Base-by-base conservation (phyloP, 2,329 filamentous ascomycete species). In the Scedosporium minutisporum region DNA sequence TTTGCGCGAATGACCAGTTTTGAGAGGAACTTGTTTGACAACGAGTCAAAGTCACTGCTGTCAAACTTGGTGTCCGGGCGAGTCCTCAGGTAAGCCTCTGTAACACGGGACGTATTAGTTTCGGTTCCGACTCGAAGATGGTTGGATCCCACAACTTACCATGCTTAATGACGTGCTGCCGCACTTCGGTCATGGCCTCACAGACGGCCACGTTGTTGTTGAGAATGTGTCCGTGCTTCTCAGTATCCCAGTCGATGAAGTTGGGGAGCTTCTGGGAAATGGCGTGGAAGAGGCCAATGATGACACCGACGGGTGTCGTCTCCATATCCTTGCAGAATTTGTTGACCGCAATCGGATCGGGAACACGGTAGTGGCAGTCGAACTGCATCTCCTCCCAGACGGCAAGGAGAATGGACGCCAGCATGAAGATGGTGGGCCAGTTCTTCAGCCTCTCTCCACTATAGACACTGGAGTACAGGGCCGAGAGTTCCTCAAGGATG, bases 321-420 rank as follows among this genome's bases (percentile, higher is more conserved):
- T 97, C 93, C 93, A 97, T 97, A 72, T 97, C 93, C 64, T 81
- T 85, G 80, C 93, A 97, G 82, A 97, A 97, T 78, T 96, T 96
- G 71, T 93, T 87, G 65, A 96, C 93, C 4, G 89, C 89, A 59
- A 84, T 82, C 62, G 89, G 83, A 73, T 97, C 93, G 4, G 90
- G 91, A 3, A 96, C 88, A 61, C 93, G 89, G 82, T 96, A 97
- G 78, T 96, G 91, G 82, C 90, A 96, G 78, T 97, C 93, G 72
- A 97, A 97, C 75, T 97, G 93, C 87, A 97, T 97, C 82, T 96
- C 89, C 75, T 97, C 93, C 93, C 93, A 97, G 21, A 97, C 91
- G 10, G 91, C 91, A 58, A 97, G 82, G 41, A 97, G 85, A 66
- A 97, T 95, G 4, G 91, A 93, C 9, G 93, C 93, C 63, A 97